Base-by-base conservation (phyloP, 2,329 filamentous ascomycete genomes). In the Xylariales sp. region DNA sequence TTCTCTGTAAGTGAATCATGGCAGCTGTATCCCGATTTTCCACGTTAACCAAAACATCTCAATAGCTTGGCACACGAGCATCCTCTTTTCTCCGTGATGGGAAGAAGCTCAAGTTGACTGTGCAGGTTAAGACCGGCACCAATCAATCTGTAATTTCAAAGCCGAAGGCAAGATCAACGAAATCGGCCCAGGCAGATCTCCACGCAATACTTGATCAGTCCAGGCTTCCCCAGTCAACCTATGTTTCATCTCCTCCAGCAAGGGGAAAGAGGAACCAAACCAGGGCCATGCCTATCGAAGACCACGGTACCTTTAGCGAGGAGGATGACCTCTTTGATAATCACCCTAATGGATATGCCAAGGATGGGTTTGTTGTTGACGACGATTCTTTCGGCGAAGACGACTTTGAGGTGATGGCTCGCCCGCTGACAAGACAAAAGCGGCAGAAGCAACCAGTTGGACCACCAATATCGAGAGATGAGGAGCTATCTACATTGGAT, bases 381-480 rank as follows among this genome's bases (percentile, higher is more conserved):
- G 53, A 56, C 23, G 62, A 62, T 15, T 56, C 62, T 14, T 60
- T 61, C 4, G 56, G 60, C 8, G 65, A 71, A 5, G 65, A 69
- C 5, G 62, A 61, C n/a, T 77, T 76, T 33, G 67, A 70, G 29
- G 63, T 67, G 12, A 55, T 67, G 40, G n/a, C 8, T 25, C 23
- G 8, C n/a, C 58, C 48, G 15, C 34, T 33, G 35, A 28, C 60
- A 57, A 64, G 48, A 40, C 51, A 55, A 37, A 67, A 53, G 53
- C 61, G 40, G 53, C 62, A 49, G 52, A 63, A 48, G 21, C 55
- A 53, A 43, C 47, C 69, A 14, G 59, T 76, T 17, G 77, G 75
- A 2, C 69, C 72, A 20, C 81, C 80, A 1, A 85, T 84, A 43
- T 73, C 70, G 2, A 64, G 63, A 11, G 75, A 83, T 49, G 57